These are phyloP conservation scores for Saccharomycopsis javanensis DNA, from an alignment of 805 yeast genomes.

Conservation along the genomic window DNA sequence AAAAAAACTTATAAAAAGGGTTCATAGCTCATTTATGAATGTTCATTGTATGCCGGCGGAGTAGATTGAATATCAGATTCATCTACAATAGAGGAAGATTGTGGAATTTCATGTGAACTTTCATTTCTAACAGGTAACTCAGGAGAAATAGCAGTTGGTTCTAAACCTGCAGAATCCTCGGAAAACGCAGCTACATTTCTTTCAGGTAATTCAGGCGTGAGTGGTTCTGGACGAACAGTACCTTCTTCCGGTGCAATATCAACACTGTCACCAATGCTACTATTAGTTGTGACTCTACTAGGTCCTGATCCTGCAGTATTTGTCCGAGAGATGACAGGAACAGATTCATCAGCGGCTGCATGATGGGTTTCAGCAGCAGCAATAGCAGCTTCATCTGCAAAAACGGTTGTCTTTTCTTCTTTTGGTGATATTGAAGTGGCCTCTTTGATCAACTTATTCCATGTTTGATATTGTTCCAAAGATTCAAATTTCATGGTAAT, in stretches of 20 bases:
- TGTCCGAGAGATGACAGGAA: not conserved
- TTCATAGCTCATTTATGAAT: no score
- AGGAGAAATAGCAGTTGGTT: not conserved
- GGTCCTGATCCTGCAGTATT: not conserved
- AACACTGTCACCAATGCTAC: not conserved
- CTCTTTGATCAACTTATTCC: constrained; percentile 16
- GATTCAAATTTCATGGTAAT: constrained; percentile 14
- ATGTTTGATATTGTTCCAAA: constrained; percentile 14
- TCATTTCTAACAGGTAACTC: not conserved
- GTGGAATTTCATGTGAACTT: not conserved
- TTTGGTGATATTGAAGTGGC: not conserved
- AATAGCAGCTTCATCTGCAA: not conserved
- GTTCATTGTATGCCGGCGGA: not conserved
- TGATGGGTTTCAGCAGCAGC: not conserved
- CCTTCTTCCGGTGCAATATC: not conserved
- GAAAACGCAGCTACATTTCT: not conserved
- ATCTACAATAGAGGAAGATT: not conserved
- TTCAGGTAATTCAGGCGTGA: not conserved
- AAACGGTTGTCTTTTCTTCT: not conserved
- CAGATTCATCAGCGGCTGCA: not conserved
- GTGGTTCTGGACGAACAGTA: not conserved
- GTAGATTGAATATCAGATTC: not conserved
- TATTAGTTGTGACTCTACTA: not conserved
- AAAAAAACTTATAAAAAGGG: no score
- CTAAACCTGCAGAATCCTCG: not conserved